A percentile compares a stretch with the other conserved stretches of the same genome.
phyloP scores from a whole-genome alignment of 1,284 basidiomycete genomes.

The Peniophora sp. region DNA sequence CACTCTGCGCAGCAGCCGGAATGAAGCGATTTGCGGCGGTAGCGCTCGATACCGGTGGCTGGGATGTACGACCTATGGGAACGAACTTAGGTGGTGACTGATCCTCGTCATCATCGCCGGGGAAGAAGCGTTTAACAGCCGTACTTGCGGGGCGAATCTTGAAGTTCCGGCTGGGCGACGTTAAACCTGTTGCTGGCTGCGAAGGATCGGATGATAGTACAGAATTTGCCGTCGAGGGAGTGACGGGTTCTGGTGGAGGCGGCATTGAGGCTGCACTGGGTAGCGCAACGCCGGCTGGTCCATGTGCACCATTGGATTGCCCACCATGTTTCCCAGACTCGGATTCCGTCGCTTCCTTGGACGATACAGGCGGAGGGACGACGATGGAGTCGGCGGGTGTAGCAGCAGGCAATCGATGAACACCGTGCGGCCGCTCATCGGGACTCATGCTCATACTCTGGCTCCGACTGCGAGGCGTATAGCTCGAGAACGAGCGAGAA shows the following conservation, averaged over 20 bases:
- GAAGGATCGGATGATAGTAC: too few relatives aligned
- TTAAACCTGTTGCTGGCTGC: too few relatives aligned
- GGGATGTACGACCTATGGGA: slow-evolving; percentile 4
- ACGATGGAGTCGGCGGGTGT: slow-evolving; percentile 34
- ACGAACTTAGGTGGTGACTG: slow-evolving; percentile 16
- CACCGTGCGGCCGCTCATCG: slow-evolving; percentile 37
- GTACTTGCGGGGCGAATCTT: slow-evolving; percentile 51
- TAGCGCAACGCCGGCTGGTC: too few relatives aligned
- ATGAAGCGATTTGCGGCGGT: not conserved
- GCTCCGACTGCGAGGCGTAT: slow-evolving; percentile 25
- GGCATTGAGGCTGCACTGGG: too few relatives aligned
- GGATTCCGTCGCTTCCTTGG: too few relatives aligned
- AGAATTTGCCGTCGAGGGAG: too few relatives aligned
- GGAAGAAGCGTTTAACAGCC: slow-evolving; percentile 65
- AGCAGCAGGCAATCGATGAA: slow-evolving; percentile 55
- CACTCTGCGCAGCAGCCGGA: not conserved
- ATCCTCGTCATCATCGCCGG: slow-evolving; percentile 57
- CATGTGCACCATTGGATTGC: too few relatives aligned
- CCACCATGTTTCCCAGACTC: too few relatives aligned
- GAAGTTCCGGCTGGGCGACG: slow-evolving; percentile 29
- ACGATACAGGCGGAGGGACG: slow-evolving; percentile 17
- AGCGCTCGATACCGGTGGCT: slow-evolving; percentile 3
- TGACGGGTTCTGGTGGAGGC: too few relatives aligned
- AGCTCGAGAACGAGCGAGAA: slow-evolving; percentile 19
- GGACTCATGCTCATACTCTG: slow-evolving; percentile 36